These are phyloP conservation scores for Blastocystis sp. DNA, from an alignment of 352 stramenopile species.

Conservation along the genomic window DNA sequence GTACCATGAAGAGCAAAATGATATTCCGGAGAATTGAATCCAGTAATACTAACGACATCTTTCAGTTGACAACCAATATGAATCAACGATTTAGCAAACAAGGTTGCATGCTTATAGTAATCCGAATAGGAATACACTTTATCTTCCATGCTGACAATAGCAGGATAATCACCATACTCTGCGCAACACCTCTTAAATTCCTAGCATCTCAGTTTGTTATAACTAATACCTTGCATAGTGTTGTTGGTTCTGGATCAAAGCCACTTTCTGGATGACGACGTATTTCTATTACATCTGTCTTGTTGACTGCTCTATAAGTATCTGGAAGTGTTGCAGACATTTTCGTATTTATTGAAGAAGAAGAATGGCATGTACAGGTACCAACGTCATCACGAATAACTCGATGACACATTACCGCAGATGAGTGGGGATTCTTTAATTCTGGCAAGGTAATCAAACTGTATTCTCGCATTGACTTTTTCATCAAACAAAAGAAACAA, in stretches of 20 bases:
- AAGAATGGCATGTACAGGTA: background rate
- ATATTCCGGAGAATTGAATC: slow-evolving; percentile 78
- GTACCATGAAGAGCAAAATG: slow-evolving; percentile 74
- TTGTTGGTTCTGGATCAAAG: slow-evolving; percentile 47
- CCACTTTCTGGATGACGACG: slow-evolving; percentile 2
- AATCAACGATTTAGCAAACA: slow-evolving; percentile 74
- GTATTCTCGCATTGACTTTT: background rate
- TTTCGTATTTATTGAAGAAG: background rate
- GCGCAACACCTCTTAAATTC: slow-evolving; percentile 28
- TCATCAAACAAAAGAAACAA: background rate
- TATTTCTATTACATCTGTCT: slow-evolving; percentile 36
- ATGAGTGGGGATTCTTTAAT: background rate
- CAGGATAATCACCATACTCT: slow-evolving; percentile 8
- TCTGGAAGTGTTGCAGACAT: slow-evolving; percentile 7
- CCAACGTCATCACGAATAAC: background rate
- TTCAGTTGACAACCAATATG: slow-evolving; percentile 71
- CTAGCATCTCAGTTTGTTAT: background rate
- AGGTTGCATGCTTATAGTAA: slow-evolving; percentile 72
- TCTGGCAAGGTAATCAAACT: background rate
- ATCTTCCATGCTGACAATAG: slow-evolving; percentile 37
- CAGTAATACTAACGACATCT: slow-evolving; percentile 75
- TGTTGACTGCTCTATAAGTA: slow-evolving; percentile 48
- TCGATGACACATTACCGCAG: background rate
- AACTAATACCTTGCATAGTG: background rate
- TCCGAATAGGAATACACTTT: slow-evolving; percentile 67